Percentiles rank a stretch among this genome's conserved stretches.
phyloP scores from a whole-genome alignment of 73 alveolate species.

The Paramecium caudatum region DNA sequence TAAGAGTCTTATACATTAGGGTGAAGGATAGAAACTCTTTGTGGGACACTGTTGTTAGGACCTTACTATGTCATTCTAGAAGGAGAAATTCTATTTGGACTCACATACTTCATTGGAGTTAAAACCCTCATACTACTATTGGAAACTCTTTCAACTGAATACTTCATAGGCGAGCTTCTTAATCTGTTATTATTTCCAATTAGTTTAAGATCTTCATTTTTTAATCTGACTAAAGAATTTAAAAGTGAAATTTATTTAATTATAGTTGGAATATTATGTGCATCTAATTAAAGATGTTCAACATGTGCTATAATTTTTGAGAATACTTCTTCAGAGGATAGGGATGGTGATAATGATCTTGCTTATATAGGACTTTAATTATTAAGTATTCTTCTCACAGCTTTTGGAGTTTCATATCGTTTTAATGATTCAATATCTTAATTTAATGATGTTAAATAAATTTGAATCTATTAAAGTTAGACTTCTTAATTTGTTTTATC shows the following conservation, averaged over 20 bases:
- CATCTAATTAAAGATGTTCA: constrained; percentile 54
- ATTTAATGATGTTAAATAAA: constrained; percentile 43
- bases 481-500: constrained; percentile 24
- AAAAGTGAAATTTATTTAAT: constrained; percentile 45
- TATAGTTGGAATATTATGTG: constrained; percentile 48
- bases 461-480: constrained; percentile 1
- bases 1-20: constrained; percentile 14
- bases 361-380: constrained; percentile 19
- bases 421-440: constrained; percentile 49
- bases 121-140: constrained; percentile 13
- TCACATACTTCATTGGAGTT: constrained; percentile 25
- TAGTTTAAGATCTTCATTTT: constrained; percentile 61
- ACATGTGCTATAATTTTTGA: constrained; percentile 42
- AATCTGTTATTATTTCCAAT: constrained; percentile 18
- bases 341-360: constrained; percentile 62
- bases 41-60: constrained; percentile 15
- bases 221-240: constrained; percentile 58
- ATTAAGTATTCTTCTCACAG: constrained; percentile 59
- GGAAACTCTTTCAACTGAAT: constrained; percentile 1
- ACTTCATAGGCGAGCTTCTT: constrained; percentile 19
- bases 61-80: neutral
- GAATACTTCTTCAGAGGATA: constrained; percentile 49
- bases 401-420: constrained; percentile 53
- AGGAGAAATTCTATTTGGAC: constrained; percentile 45
- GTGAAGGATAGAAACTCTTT: constrained; percentile 19